A percentile compares a stretch with the other conserved stretches of the same genome.
These are phyloP conservation scores for Geotrichum candidum DNA, from an alignment of 1,139 yeast genomes.

Conservation along the genomic window DNA sequence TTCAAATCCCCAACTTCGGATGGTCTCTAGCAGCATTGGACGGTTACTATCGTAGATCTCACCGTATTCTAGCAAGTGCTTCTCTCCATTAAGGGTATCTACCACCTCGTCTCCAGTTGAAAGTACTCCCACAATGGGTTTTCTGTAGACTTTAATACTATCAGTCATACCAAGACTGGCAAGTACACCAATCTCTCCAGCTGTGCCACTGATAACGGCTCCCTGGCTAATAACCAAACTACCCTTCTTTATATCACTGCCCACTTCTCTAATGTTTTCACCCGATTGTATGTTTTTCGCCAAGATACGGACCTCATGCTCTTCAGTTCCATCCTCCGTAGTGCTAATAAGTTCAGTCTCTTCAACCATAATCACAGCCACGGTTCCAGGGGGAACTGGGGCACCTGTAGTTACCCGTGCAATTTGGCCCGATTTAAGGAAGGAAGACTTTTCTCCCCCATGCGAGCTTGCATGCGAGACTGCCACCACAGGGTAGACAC, in stretches of 20 bases:
- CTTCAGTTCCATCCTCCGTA: conserved; percentile 38
- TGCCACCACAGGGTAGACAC: conserved; percentile 37
- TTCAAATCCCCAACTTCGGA: conserved; percentile 33
- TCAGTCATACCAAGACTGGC: conserved; percentile 40
- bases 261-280: conserved; percentile 44
- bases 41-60: conserved; percentile 47
- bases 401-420: conserved; percentile 50
- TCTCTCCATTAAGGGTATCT: conserved; percentile 27
- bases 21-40: conserved; percentile 39
- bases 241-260: conserved; percentile 42
- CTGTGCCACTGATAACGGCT: conserved; percentile 35
- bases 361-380: conserved; percentile 50
- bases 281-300: conserved; percentile 35
- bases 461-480: conserved; percentile 42
- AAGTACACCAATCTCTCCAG: conserved; percentile 46
- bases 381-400: conserved; percentile 46
- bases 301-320: conserved; percentile 29
- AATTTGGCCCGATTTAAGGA: conserved; percentile 32
- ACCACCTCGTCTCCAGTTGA: conserved; percentile 49
- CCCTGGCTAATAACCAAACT: conserved; percentile 36
- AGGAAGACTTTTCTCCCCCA: conserved; percentile 11
- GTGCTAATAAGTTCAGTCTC: conserved; percentile 38
- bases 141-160: conserved; percentile 35
- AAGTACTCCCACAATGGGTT: conserved; percentile 42
- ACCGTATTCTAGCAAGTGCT: conserved; percentile 33